Evolutionary conservation across 2,329 filamentous ascomycete genomes (phyloP).

Genomic region (Diaporthe destruens): DNA sequence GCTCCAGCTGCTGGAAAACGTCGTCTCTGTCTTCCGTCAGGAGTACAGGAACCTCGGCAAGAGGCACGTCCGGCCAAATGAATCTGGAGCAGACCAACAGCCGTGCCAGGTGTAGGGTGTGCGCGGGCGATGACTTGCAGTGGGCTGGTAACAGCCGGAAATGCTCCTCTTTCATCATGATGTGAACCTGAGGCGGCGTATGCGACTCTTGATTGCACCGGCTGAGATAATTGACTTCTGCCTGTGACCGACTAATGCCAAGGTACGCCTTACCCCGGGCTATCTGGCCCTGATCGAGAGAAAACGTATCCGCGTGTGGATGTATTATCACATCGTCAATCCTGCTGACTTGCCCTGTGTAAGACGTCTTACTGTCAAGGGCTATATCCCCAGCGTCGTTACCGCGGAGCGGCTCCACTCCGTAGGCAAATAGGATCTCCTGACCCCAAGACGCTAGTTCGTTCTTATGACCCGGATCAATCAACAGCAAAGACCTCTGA

Average conservation of each 20-base stretch:
- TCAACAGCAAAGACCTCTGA: not conserved
- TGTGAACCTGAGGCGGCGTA: not conserved
- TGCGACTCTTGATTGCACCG: not conserved
- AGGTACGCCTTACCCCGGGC: fast-evolving
- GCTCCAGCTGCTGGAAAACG: not conserved
- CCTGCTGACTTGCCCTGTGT: not conserved
- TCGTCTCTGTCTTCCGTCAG: not conserved
- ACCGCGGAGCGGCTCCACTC: not conserved
- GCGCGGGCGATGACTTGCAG: not conserved
- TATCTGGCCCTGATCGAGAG: not conserved
- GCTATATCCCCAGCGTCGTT: not conserved
- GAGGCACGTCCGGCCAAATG: not conserved
- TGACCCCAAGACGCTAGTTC: too few species aligned
- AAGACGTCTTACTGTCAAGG: not conserved
- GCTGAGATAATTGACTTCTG: not conserved
- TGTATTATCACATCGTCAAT: not conserved
- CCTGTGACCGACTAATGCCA: not conserved
- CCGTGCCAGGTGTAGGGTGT: not conserved
- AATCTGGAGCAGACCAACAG: not conserved
- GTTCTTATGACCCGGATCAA: not conserved
- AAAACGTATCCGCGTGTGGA: not conserved
- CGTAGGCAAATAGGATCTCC: not conserved
- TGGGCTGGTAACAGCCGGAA: not conserved
- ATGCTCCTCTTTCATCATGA: not conserved
- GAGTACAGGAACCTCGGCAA: not conserved